Conservation (phyloP, 306 rosid genomes). For the Arachis stenosperma region DNA sequence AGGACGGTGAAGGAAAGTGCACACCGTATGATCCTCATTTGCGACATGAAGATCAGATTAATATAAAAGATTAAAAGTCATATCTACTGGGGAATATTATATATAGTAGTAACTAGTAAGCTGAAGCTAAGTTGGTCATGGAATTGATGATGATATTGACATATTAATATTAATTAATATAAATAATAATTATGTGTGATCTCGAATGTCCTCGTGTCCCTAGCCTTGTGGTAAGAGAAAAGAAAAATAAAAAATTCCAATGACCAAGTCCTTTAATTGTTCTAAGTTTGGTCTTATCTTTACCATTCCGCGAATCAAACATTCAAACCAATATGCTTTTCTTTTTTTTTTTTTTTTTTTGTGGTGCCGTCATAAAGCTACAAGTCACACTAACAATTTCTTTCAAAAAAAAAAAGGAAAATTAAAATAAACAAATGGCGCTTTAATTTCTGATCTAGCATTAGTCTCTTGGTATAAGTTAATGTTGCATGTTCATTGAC, state of each 20-base stretch:
- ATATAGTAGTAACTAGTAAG: too few species aligned
- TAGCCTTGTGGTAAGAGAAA: conserved; percentile 8
- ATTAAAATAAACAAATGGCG: neutral
- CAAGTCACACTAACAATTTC: conserved; percentile 7
- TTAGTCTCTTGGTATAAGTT: too few species aligned
- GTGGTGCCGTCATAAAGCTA: neutral
- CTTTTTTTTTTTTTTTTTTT: neutral
- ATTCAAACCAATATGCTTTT: conserved; percentile 31
- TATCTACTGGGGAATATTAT: conserved; percentile 24
- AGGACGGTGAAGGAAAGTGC: conserved; percentile 43
- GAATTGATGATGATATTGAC: conserved; percentile 28
- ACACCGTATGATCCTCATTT: neutral
- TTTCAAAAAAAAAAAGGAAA: neutral
- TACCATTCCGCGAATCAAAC: conserved; percentile 33
- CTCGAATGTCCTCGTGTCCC: conserved; percentile 28
- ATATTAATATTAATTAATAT: neutral
- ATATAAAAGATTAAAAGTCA: neutral
- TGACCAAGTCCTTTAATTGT: conserved; percentile 6
- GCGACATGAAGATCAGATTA: conserved; percentile 20
- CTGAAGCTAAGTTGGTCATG: neutral
- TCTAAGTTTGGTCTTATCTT: conserved; percentile 35
- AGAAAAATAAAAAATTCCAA: neutral
- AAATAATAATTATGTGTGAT: neutral
- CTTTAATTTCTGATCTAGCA: too few species aligned
- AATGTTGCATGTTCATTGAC: too few species aligned